Conservation (phyloP, 768 basidiomycete genomes). For the Ramaria rubella region DNA sequence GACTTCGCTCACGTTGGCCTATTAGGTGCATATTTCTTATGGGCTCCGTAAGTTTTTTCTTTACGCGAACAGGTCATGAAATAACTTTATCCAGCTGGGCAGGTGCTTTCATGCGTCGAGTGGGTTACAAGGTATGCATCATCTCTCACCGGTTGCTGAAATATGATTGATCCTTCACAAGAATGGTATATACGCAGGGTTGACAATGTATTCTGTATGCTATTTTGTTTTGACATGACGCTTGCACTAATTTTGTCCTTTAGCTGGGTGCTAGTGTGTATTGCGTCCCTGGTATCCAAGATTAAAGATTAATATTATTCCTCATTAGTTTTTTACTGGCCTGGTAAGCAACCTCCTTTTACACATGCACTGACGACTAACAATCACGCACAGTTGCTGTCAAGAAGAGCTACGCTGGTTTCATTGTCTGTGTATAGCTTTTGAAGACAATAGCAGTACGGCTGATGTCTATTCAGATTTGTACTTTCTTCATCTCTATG, state of each 20-base stretch:
- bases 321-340: conserved; percentile 11
- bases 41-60: conserved; percentile 40
- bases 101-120: conserved; percentile 11
- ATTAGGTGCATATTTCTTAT: conserved; percentile 59
- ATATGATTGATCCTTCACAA: not conserved
- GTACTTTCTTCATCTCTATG: conserved; percentile 12
- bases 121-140: conserved; percentile 11
- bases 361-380: too few species aligned
- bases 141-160: not conserved
- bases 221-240: not conserved
- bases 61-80: not conserved
- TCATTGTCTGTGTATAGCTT: not conserved
- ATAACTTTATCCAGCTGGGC: conserved; percentile 2
- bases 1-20: not conserved
- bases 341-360: too few species aligned
- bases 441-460: not conserved
- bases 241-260: not conserved
- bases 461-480: not conserved
- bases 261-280: conserved; percentile 9
- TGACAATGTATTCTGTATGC: conserved; percentile 11
- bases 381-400: conserved; percentile 22
- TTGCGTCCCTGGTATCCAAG: not conserved
- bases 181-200: conserved; percentile 8
- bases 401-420: conserved; percentile 20
- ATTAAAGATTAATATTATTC: not conserved